Conservation (phyloP, 352 stramenopile species). For the Phytophthora boehmeriae region DNA sequence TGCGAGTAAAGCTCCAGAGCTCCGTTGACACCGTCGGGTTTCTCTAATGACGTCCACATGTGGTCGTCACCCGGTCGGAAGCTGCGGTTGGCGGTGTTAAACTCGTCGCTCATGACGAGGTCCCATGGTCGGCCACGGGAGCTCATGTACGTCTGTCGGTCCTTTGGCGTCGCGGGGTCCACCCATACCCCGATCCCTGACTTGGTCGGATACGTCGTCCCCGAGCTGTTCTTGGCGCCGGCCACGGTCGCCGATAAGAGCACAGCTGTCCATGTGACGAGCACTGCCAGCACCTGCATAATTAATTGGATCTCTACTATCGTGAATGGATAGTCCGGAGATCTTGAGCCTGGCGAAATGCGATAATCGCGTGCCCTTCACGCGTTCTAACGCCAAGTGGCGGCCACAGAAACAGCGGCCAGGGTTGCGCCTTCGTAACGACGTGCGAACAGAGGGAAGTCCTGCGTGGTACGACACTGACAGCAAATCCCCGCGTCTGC, state of each 20-base stretch:
- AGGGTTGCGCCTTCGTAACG: slow-evolving; percentile 10
- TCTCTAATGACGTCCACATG: slow-evolving; percentile 94
- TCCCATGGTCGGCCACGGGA: slow-evolving; percentile 58
- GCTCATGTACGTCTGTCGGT: slow-evolving; percentile 40
- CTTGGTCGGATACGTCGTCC: slow-evolving; percentile 38
- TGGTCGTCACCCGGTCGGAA: slow-evolving; percentile 95
- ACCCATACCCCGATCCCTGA: slow-evolving; percentile 53
- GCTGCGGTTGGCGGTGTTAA: slow-evolving; percentile 88
- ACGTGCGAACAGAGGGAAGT: slow-evolving; percentile 14
- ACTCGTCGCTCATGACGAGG: slow-evolving; percentile 95
- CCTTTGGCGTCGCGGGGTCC: slow-evolving; percentile 56
- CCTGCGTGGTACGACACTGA: slow-evolving; percentile 18
- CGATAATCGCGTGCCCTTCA: slow-evolving; percentile 34
- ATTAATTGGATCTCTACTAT: background rate
- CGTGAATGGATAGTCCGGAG: slow-evolving; percentile 15
- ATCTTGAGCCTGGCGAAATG: slow-evolving; percentile 21
- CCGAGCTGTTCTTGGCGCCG: slow-evolving; percentile 19
- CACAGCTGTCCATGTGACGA: slow-evolving; percentile 20
- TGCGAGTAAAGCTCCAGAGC: slow-evolving; percentile 92
- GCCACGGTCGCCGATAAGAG: slow-evolving; percentile 10
- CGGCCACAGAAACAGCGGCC: background rate
- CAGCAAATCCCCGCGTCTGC: slow-evolving; percentile 12
- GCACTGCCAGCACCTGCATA: slow-evolving; percentile 16
- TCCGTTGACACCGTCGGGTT: slow-evolving; percentile 92
- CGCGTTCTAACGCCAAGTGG: slow-evolving; percentile 29